Base-by-base conservation (phyloP, 1,284 basidiomycete species). In the Inonotus hispidus region DNA sequence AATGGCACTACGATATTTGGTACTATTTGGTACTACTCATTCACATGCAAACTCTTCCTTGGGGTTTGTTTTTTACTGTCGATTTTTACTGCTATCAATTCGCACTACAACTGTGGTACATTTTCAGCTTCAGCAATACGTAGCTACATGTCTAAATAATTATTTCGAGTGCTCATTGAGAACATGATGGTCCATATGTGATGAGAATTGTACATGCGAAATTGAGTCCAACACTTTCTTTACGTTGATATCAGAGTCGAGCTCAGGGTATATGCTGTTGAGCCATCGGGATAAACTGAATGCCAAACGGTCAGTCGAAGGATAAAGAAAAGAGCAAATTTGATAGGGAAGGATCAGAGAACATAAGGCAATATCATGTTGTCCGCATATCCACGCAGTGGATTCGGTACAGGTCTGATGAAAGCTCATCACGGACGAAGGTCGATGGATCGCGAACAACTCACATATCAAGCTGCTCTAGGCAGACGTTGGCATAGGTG, bases 371-470 rank as follows among this genome's bases (percentile, higher is more conserved):
- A 76, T 77, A 68, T 72, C 59, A 41, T 50, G 46, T 65, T 69
- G 62, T 77, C 75, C 71, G 68, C 75, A 73, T 59, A 59, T 66
- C 70, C 71, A 35, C 58, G 27, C 16, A 27, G 25, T 37, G 66
- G 66, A 65, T 65, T 79, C 75, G 72, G 78, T 74, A 79, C 76
- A 79, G 77, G 77, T 78, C 78, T 79, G 75, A 73, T 64, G 66
- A 62, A 53, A 59, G 69, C 69, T 75, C 76, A 78, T 77, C 73
- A 68, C 61, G 66, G 23, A 65, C 53, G 16, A 46, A 38, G 37
- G n/a, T n/a, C 37, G 4, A 19, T 3, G 14, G 45, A 45, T 59
- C 46, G 23, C 19, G 29, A 50, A 52, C n/a, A n/a, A 47, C 59
- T 64, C 46, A 63, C 62, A 37, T 19, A 47, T 21, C 13, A 38